A percentile compares a stretch with the other conserved stretches of the same genome.
Conservation (phyloP, 192 early-diverging fungal species). For the Jimgerdemannia lactiflua region DNA sequence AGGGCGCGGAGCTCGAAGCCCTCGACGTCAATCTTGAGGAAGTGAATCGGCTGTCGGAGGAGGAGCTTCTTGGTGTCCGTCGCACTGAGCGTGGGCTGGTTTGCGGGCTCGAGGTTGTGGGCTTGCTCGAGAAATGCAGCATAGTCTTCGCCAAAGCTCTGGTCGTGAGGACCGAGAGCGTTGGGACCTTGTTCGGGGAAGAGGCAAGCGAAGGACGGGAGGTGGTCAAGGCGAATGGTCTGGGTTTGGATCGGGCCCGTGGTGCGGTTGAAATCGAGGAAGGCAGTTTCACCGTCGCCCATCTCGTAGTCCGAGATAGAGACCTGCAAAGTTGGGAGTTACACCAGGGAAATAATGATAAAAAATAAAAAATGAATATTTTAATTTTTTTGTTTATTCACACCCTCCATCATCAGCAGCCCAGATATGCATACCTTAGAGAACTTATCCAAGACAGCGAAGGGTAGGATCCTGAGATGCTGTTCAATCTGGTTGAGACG, state of each 20-base stretch:
- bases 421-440: not conserved
- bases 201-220: constrained; percentile 20
- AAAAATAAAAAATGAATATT: no score
- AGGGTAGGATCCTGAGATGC: constrained; percentile 25
- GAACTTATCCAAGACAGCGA: constrained; percentile 30
- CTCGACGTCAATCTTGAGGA: constrained; percentile 36
- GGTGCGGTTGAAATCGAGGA: constrained; percentile 8
- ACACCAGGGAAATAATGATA: not conserved
- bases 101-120: not conserved
- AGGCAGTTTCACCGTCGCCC: constrained; percentile 26
- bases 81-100: not conserved
- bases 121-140: constrained; percentile 11
- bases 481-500: constrained; percentile 23
- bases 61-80: constrained; percentile 1
- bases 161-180: constrained; percentile 4
- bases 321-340: not conserved
- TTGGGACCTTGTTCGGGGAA: constrained; percentile 11
- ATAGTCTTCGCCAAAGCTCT: constrained; percentile 26
- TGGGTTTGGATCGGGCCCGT: constrained; percentile 21
- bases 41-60: constrained; percentile 27
- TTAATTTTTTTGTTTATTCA: no score
- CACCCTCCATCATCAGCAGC: no score
- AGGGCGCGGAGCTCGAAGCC: constrained; percentile 31
- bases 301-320: constrained; percentile 22
- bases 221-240: constrained; percentile 27